Evolutionary conservation across 441 rosid species (phyloP).

Genomic region (Euphorbia schlechtendalii): DNA sequence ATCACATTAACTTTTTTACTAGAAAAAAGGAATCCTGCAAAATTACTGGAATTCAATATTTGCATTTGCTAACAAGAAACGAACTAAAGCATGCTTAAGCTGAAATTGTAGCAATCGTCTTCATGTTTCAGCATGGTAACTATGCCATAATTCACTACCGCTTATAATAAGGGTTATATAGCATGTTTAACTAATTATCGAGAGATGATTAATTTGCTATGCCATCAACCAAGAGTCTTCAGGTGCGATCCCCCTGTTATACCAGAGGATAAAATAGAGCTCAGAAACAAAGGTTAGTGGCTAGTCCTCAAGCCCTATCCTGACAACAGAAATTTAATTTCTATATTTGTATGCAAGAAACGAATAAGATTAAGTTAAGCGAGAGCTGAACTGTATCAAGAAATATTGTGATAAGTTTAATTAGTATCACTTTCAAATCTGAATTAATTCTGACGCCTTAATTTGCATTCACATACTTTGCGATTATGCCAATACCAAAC

Average conservation of each 20-base stretch:
- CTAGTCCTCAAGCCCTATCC: not conserved
- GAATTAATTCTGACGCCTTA: not conserved
- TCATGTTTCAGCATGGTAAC: not conserved
- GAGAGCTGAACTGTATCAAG: not conserved
- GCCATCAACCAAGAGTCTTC: not conserved
- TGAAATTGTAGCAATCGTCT: not conserved
- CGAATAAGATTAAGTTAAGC: not conserved
- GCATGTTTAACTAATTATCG: not conserved
- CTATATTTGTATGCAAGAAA: not conserved
- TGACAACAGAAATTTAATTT: not conserved
- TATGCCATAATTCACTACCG: no score
- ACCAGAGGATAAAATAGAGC: not conserved
- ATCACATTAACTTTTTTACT: slow-evolving; percentile 20
- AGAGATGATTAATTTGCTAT: not conserved
- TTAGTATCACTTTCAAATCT: not conserved
- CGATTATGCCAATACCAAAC: not conserved
- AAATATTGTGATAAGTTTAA: not conserved
- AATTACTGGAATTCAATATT: slow-evolving; percentile 17
- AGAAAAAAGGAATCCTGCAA: slow-evolving; percentile 50
- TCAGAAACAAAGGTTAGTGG: not conserved
- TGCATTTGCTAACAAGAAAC: not conserved
- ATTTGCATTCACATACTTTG: not conserved
- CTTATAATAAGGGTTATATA: no score
- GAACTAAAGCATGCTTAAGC: not conserved
- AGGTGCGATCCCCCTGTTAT: no score